Evolutionary conservation across 2,329 filamentous ascomycete genomes (phyloP).

Genomic region (Pyricularia sp.): DNA sequence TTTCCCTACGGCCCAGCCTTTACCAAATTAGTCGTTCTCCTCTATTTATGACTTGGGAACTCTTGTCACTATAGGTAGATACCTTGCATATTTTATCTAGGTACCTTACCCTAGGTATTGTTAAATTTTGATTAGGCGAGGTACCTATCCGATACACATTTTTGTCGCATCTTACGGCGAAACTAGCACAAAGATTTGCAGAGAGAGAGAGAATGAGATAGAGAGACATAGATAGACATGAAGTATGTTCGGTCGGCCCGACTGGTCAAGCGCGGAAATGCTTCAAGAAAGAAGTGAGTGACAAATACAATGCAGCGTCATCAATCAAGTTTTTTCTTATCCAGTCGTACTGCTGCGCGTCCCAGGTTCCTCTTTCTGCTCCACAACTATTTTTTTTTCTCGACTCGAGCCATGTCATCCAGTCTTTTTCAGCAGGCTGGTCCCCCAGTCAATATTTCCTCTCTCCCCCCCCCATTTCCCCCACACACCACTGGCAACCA

Average conservation of each 20-base stretch:
- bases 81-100: no score
- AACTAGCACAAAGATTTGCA: background rate
- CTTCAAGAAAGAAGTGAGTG: background rate
- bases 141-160: background rate
- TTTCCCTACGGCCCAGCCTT: background rate
- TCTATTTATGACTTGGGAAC: background rate
- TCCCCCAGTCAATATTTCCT: background rate
- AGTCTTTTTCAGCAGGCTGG: background rate
- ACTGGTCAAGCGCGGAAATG: background rate
- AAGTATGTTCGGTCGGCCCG: background rate
- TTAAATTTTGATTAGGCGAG: background rate
- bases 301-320: background rate
- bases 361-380: background rate
- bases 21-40: background rate
- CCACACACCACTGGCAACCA: background rate
- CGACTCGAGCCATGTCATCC: background rate
- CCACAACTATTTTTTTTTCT: background rate
- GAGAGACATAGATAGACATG: background rate
- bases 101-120: no score
- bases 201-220: no score
- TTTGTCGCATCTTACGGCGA: background rate
- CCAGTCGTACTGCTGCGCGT: background rate
- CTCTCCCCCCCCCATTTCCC: no score
- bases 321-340: background rate
- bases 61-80: background rate